Evolutionary conservation across 2,329 filamentous ascomycete genomes (phyloP).

Genomic region (Fusarium palustre): DNA sequence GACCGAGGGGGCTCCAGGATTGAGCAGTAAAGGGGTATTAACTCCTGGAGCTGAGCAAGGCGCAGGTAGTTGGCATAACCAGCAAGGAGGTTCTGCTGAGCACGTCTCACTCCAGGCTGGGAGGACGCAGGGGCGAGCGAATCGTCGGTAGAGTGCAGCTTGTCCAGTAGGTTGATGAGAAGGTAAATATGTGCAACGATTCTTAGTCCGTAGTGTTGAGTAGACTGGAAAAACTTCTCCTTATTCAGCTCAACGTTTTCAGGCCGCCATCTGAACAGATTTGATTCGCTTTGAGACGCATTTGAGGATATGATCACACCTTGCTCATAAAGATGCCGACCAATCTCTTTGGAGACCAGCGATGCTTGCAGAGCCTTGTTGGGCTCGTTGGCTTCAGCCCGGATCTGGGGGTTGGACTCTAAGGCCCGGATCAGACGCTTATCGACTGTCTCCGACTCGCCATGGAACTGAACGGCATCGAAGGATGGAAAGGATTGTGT

Average conservation of each 20-base stretch:
- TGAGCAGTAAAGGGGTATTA: conserved; percentile 90
- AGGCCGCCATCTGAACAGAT: conserved; percentile 43
- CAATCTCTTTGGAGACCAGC: conserved; percentile 73
- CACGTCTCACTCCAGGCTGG: conserved; percentile 52
- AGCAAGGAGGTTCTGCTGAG: conserved; percentile 80
- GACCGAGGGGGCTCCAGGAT: conserved; percentile 74
- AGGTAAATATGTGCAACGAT: conserved; percentile 75
- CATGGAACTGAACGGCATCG: conserved; percentile 73
- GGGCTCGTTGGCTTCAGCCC: conserved; percentile 70
- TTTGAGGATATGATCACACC: conserved; percentile 56
- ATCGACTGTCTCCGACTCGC: conserved; percentile 64
- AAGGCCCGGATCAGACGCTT: conserved; percentile 71
- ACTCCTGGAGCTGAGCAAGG: conserved; percentile 76
- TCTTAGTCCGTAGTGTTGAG: conserved; percentile 73
- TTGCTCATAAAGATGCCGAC: conserved; percentile 69
- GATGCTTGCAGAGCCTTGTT: conserved; percentile 82
- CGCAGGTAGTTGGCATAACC: conserved; percentile 86
- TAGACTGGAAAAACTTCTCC: conserved; percentile 64
- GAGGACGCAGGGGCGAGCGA: conserved; percentile 23
- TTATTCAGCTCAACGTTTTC: conserved; percentile 53
- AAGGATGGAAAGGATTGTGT: conserved; percentile 71
- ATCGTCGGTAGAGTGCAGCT: conserved; percentile 55
- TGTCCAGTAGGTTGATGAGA: conserved; percentile 75
- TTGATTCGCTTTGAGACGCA: conserved; percentile 44
- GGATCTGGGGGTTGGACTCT: conserved; percentile 66